Evolutionary conservation across 176 grass and related monocot species (phyloP), one percentile per base, ranked within the genome.

Genomic region (Bolboschoenus planiculmis): DNA sequence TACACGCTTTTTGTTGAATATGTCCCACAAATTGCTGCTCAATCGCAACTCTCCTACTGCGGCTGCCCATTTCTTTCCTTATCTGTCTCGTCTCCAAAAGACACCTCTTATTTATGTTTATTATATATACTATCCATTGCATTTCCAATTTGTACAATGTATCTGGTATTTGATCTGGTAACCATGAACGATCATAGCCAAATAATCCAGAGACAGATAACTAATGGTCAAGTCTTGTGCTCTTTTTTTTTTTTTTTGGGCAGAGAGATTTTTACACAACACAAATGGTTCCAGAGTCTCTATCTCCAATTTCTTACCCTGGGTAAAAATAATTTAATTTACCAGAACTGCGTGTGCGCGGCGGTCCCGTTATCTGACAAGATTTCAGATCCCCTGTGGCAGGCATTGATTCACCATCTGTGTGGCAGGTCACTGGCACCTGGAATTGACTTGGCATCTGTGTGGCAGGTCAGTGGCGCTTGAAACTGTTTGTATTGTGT

Each of bases 301-400:
- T 6, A 27, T 62, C 31, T 31, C 16, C 65, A 70, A 40, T 40
- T 40, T 70, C n/a, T n/a, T n/a, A n/a, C 35, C 65, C 64, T 39
- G 37, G 31, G 20, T 44, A 73, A 14, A 48, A 30, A 51, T 18
- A 15, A 51, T 51, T 51, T 33, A 77, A 50, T 77, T 50, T 51
- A 53, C 39, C 39, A 72, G 46, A 44, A 72, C 67, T 44, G 67
- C n/a, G 67, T 46, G 39, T 20, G 20, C 36, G 3, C 9, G 10
- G 66, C 66, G 36, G 36, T 42, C 67, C 39, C 67, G n/a, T 51
- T 77, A 18, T 77, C 72, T 77, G 72, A 51, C 46, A 77, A 30
- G 0, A 18, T 13, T 31, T 9, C 1, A 0, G 11, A 15, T 51
- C 18, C 65, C 53, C 5, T 77, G 26, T 3, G 1, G 8, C 26